Percentiles rank a stretch among this genome's conserved stretches.
These are phyloP conservation scores for Pseudozyma sp. DNA, from an alignment of 1,284 basidiomycete species.

Conservation along the genomic window DNA sequence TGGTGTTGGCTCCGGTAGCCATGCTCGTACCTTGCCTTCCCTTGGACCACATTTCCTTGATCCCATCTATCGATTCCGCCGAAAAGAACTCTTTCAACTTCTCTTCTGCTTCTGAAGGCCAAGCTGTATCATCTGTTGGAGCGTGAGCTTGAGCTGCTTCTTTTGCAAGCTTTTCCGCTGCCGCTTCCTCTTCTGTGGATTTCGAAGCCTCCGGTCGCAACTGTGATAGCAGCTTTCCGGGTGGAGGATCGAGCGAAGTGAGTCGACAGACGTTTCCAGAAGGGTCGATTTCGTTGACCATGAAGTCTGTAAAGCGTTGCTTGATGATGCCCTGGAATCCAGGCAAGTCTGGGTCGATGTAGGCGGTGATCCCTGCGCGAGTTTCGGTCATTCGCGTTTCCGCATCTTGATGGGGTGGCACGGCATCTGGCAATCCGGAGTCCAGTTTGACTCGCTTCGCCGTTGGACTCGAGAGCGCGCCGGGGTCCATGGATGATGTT, in stretches of 20 bases:
- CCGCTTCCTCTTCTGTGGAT: not conserved
- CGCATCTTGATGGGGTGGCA: not conserved
- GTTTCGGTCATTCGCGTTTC: slow-evolving; percentile 45
- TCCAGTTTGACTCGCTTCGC: slow-evolving; percentile 30
- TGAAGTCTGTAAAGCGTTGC: slow-evolving; percentile 64
- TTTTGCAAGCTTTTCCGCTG: not conserved
- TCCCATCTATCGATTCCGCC: slow-evolving; percentile 10
- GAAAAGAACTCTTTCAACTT: slow-evolving; percentile 38
- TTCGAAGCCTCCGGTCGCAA: slow-evolving; percentile 4
- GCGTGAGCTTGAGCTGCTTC: slow-evolving; percentile 1
- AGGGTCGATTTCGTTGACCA: slow-evolving; percentile 59
- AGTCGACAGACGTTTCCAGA: slow-evolving; percentile 43
- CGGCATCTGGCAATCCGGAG: not conserved
- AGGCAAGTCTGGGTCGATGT: slow-evolving; percentile 47
- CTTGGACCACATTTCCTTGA: slow-evolving; percentile 34
- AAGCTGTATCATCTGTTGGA: slow-evolving; percentile 9
- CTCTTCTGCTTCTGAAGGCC: slow-evolving; percentile 33
- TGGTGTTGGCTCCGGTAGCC: slow-evolving; percentile 36
- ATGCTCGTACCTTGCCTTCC: slow-evolving; percentile 18
- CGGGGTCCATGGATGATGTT: no score
- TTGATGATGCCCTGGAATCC: slow-evolving; percentile 65
- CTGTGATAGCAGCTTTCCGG: slow-evolving; percentile 29
- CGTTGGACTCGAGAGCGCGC: slow-evolving; percentile 1
- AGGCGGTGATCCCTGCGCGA: slow-evolving; percentile 54
- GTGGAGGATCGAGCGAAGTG: slow-evolving; percentile 50